A percentile compares a stretch with the other conserved stretches of the same genome.
Conservation (phyloP, 805 yeast species). For the Monosporozyma aerobia region DNA sequence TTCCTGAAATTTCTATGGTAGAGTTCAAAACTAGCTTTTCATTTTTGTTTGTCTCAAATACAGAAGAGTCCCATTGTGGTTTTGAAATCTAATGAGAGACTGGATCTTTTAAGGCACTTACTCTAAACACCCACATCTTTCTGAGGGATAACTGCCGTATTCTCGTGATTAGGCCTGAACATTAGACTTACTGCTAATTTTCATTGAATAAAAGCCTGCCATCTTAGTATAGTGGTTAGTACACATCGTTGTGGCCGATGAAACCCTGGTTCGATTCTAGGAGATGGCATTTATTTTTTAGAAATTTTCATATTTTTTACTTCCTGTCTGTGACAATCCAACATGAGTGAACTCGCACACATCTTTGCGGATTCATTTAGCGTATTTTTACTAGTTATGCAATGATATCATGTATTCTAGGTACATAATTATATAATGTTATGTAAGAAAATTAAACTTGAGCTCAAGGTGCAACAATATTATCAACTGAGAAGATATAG, state of each 20-base stretch:
- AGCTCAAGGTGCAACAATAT: slow-evolving; percentile 7
- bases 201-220: not conserved
- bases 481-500: slow-evolving; percentile 48
- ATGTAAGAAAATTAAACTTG: not conserved
- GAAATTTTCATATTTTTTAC: not conserved
- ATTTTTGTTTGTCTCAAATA: too few species aligned
- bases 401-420: not conserved
- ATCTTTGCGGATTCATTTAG: too few species aligned
- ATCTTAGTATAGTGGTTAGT: not conserved
- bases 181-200: not conserved
- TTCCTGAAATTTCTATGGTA: too few species aligned
- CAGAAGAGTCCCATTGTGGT: too few species aligned
- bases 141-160: not conserved
- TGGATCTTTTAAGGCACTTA: too few species aligned
- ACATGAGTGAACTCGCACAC: too few species aligned
- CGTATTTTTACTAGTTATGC: not conserved
- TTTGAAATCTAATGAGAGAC: too few species aligned
- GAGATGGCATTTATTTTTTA: not conserved
- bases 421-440: not conserved
- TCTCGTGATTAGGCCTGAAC: not conserved
- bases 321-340: too few species aligned
- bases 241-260: slow-evolving; percentile 1
- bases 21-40: too few species aligned
- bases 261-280: slow-evolving; percentile 1
- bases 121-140: too few species aligned